phyloP scores from a whole-genome alignment of 2,329 filamentous ascomycete species.

The Aureobasidium sp. region DNA sequence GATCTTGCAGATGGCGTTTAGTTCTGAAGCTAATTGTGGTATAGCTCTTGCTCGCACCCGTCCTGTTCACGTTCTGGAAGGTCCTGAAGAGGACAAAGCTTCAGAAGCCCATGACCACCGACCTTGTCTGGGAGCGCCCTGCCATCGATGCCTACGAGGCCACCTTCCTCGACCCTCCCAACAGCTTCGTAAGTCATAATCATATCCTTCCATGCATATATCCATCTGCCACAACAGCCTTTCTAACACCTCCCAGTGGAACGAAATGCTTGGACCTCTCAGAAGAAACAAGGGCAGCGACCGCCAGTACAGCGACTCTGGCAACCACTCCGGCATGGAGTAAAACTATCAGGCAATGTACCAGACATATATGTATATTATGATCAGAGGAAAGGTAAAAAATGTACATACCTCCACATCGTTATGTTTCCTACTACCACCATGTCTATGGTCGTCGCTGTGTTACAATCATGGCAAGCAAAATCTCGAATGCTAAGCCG shows the following conservation, averaged over 20 bases:
- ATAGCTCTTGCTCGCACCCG: constrained; percentile 43
- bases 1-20: too few relatives aligned
- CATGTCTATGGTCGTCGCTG: too few relatives aligned
- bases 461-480: too few relatives aligned
- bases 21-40: too few relatives aligned
- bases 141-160: constrained; percentile 53
- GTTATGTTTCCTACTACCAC: too few relatives aligned
- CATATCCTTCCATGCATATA: too few relatives aligned
- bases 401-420: too few relatives aligned
- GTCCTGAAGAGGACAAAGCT: constrained; percentile 53
- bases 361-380: neutral
- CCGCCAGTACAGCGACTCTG: neutral
- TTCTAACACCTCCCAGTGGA: constrained; percentile 31
- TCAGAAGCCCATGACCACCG: constrained; percentile 48
- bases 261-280: constrained; percentile 35
- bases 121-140: constrained; percentile 56
- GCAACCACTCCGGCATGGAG: constrained; percentile 4
- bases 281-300: constrained; percentile 4
- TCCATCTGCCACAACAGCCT: neutral
- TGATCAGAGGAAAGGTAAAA: neutral
- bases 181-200: constrained; percentile 40
- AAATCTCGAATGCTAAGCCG: too few relatives aligned
- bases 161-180: constrained; percentile 40
- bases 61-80: constrained; percentile 57
- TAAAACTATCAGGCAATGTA: neutral